Evolutionary conservation across 1,139 yeast species (phyloP).

Genomic region (Zygoascus sp.): DNA sequence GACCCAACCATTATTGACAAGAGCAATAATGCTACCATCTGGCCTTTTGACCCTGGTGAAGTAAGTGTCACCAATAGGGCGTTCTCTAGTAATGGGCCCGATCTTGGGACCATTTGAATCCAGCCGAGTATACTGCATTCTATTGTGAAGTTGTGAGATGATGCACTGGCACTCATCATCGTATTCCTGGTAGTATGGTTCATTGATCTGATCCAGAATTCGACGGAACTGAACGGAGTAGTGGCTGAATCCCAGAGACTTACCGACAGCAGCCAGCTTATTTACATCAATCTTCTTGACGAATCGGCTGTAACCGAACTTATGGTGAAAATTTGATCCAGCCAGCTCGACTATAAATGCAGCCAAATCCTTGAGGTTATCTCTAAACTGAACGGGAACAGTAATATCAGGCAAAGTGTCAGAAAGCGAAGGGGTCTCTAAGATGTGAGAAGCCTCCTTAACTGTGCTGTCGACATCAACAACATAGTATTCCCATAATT

Average conservation of each 20-base stretch:
- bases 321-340: conserved; percentile 29
- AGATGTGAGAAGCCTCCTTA: conserved; percentile 31
- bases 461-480: conserved; percentile 45
- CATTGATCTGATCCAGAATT: conserved; percentile 72
- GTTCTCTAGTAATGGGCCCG: conserved; percentile 52
- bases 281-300: conserved; percentile 51
- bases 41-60: conserved; percentile 63
- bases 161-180: conserved; percentile 68
- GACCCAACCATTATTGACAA: conserved; percentile 97
- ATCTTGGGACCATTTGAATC: conserved; percentile 76
- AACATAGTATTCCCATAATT: conserved; percentile 86
- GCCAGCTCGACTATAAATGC: conserved; percentile 47
- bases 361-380: conserved; percentile 43
- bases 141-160: conserved; percentile 61
- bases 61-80: conserved; percentile 78
- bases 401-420: conserved; percentile 32
- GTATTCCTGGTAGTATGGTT: conserved; percentile 65
- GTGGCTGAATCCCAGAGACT: conserved; percentile 37
- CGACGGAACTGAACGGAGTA: conserved; percentile 44
- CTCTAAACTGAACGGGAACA: conserved; percentile 42
- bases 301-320: conserved; percentile 47
- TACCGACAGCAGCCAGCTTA: conserved; percentile 46
- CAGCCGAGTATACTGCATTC: conserved; percentile 70
- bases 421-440: conserved; percentile 25
- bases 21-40: conserved; percentile 44